Evolutionary conservation across 148 eudicot genomes (phyloP), one percentile per base, ranked within the genome.

Genomic region (Fallopia convolvulus): DNA sequence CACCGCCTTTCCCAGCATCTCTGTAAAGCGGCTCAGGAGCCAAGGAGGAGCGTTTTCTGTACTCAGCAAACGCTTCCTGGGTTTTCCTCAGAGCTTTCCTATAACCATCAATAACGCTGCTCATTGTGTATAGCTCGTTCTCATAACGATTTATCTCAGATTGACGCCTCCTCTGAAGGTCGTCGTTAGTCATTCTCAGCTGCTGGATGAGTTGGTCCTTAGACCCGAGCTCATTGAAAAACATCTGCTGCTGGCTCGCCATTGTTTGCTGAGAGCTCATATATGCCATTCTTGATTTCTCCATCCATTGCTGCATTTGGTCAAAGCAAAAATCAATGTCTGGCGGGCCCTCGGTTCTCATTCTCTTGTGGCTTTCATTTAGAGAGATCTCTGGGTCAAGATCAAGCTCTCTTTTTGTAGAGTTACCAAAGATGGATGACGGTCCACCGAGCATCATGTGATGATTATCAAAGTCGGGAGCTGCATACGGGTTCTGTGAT

Each of bases 1-100:
- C 84, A 70, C 98, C 99, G 6, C 98, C 98, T 48, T 76, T 84
- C 21, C 98, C 97, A 56, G 87, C 97, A 83, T 96, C 98, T 82
- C 76, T 90, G 83, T 96, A 96, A 3, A 85, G 74, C 6, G 98
- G 94, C 75, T 90, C 95, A 80, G 90, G 92, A 2, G 81, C 87
- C 70, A 87, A 85, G 65, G 76, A 77, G 75, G 73, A 79, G 0
- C 49, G 47, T 44, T 44, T 44, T 44, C 47, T 44, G 11, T 44
- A 44, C 47, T 44, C 47, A 44, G 47, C 47, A 44, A 44, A 44
- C 47, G 79, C 60, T 90, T 83, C 75, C 90, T 88, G 88, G 23
- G 82, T 83, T 42, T 82, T 89, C 86, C 87, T 96, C 49, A 91
- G 79, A 53, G 98, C 94, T 80, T 75, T 83, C 78, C 91, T 88